Evolutionary conservation across 306 rosid genomes (phyloP).

Genomic region (Vigna unguiculata): DNA sequence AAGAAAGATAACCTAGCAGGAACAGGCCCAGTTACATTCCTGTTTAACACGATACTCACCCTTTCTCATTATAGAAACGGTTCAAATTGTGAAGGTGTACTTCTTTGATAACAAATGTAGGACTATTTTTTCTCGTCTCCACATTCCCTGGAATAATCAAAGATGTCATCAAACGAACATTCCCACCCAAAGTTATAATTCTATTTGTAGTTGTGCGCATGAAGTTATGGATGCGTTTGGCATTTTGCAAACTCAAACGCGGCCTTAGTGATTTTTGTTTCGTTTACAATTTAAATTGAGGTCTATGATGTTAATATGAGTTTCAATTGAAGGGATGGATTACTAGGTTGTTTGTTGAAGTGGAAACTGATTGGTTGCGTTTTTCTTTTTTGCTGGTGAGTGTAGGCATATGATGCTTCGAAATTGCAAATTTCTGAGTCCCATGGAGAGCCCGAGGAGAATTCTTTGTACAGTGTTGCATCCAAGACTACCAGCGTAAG

Average conservation of each 20-base stretch:
- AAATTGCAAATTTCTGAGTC: slow-evolving; percentile 60
- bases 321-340: background rate
- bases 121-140: no score
- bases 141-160: no score
- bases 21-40: no score
- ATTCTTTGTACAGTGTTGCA: slow-evolving; percentile 62
- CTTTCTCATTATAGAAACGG: no score
- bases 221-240: background rate
- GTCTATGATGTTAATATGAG: background rate
- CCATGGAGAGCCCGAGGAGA: slow-evolving; percentile 55
- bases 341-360: background rate
- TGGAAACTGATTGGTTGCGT: background rate
- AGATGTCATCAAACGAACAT: no score
- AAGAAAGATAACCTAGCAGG: no score
- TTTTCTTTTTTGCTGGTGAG: slow-evolving; percentile 19
- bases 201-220: background rate
- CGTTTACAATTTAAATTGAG: slow-evolving; percentile 7
- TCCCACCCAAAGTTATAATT: no score
- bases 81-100: no score
- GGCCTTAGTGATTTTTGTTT: background rate
- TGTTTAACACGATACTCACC: no score
- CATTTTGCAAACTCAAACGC: background rate
- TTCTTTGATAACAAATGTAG: no score
- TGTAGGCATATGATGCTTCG: slow-evolving; percentile 93
- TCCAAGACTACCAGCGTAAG: slow-evolving; percentile 65